These are phyloP conservation scores for Vigna radiata DNA, from an alignment of 306 rosid species.

Conservation along the genomic window DNA sequence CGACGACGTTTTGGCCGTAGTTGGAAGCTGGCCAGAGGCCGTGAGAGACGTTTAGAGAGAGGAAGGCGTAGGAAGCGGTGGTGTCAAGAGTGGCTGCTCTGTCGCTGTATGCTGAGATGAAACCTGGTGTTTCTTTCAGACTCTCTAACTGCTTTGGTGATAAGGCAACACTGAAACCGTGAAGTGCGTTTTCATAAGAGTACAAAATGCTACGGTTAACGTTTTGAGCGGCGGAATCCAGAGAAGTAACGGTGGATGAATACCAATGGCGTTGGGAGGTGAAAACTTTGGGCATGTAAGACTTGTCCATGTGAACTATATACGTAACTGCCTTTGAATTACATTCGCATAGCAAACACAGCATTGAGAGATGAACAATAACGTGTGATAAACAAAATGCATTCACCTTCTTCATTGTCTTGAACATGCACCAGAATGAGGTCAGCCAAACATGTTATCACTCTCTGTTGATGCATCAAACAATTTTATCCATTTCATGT, in stretches of 20 bases:
- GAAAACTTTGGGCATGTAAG: slow-evolving; percentile 2
- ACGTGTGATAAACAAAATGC: slow-evolving; percentile 7
- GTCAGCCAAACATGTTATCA: background rate
- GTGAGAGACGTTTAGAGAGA: slow-evolving; percentile 3
- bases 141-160: background rate
- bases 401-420: background rate
- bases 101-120: slow-evolving; percentile 20
- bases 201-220: background rate
- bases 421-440: background rate
- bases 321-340: background rate
- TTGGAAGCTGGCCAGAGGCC: slow-evolving; percentile 27
- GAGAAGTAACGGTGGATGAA: background rate
- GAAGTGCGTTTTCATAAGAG: background rate
- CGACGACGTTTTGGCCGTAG: slow-evolving; percentile 10
- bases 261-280: background rate
- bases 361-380: background rate
- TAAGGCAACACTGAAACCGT: background rate
- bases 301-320: slow-evolving; percentile 14
- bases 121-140: background rate
- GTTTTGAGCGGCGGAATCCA: background rate
- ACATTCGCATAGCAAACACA: background rate
- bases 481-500: no score
- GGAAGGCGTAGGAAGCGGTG: background rate
- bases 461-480: no score
- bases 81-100: background rate